phyloP scores from a whole-genome alignment of 306 rosid genomes.

The Lagenaria siceraria region DNA sequence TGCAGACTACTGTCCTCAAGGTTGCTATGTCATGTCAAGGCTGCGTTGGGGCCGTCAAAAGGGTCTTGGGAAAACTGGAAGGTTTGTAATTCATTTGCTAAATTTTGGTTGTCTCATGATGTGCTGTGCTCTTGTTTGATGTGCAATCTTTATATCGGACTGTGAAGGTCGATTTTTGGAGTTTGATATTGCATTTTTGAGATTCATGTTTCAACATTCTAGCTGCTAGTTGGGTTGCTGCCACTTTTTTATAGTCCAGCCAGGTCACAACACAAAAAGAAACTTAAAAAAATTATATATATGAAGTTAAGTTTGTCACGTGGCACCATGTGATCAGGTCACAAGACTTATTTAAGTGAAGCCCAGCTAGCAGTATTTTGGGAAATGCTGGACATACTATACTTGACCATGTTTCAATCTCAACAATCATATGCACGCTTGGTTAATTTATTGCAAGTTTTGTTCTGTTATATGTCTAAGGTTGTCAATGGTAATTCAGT shows the following conservation, averaged over 20 bases:
- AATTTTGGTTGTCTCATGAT: background rate
- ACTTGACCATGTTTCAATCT: background rate
- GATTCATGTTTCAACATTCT: background rate
- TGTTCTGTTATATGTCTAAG: background rate
- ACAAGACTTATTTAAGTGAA: background rate
- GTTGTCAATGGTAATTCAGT: background rate
- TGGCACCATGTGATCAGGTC: background rate
- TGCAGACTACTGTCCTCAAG: constrained; percentile 82
- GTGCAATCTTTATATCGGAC: background rate
- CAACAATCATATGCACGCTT: background rate
- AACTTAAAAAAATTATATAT: background rate
- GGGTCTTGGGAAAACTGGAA: constrained; percentile 83
- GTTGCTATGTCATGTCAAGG: constrained; percentile 93
- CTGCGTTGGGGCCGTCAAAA: constrained; percentile 81
- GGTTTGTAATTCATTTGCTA: constrained; percentile 25
- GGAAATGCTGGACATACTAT: background rate
- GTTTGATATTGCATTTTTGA: background rate
- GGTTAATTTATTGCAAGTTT: background rate
- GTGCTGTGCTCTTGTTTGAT: background rate
- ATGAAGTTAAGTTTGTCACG: no score
- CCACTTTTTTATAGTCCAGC: background rate
- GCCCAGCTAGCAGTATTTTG: background rate
- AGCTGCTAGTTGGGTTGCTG: background rate
- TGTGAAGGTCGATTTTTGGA: background rate
- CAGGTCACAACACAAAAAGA: background rate